A percentile compares a stretch with the other conserved stretches of the same genome.
Evolutionary conservation across 106 monocot genomes (phyloP).

Genomic region (Acorus calamus): DNA sequence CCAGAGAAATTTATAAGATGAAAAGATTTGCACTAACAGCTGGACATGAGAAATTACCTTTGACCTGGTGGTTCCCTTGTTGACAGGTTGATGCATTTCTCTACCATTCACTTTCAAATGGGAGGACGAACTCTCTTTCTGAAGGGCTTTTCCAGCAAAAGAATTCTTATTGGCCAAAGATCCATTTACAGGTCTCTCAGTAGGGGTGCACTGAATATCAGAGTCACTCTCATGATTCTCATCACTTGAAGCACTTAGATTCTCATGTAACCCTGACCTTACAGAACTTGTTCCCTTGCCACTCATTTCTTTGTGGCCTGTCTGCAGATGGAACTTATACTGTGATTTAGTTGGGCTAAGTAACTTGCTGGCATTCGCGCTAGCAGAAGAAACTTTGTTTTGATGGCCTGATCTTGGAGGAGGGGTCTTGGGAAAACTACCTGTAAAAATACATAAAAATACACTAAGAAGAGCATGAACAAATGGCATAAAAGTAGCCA

Average conservation of each 20-base stretch:
- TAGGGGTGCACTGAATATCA: conserved; percentile 5
- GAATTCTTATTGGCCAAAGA: neutral
- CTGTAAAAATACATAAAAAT: conserved; percentile 12
- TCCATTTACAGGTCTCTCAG: neutral
- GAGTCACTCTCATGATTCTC: conserved; percentile 13
- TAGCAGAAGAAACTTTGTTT: conserved; percentile 7
- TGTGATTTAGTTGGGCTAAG: neutral
- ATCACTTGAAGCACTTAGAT: neutral
- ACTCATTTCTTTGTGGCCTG: conserved; percentile 6
- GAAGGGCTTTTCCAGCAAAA: conserved; percentile 4
- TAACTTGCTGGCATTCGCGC: neutral
- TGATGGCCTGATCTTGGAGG: conserved; percentile 1
- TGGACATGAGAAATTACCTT: no score
- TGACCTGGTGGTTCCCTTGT: no score
- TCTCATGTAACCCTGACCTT: conserved; percentile 5
- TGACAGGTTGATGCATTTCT: neutral
- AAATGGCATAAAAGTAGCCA: neutral
- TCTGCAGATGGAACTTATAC: neutral
- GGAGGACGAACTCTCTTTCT: neutral
- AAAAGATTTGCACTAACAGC: no score
- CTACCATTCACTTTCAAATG: neutral
- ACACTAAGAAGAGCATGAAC: neutral
- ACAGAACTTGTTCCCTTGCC: conserved; percentile 2
- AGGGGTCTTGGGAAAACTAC: conserved; percentile 15
- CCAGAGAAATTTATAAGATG: no score